Evolutionary conservation across 768 basidiomycete genomes (phyloP), one percentile per base, ranked within the genome.

Genomic region (Cystoderma amianthinum): DNA sequence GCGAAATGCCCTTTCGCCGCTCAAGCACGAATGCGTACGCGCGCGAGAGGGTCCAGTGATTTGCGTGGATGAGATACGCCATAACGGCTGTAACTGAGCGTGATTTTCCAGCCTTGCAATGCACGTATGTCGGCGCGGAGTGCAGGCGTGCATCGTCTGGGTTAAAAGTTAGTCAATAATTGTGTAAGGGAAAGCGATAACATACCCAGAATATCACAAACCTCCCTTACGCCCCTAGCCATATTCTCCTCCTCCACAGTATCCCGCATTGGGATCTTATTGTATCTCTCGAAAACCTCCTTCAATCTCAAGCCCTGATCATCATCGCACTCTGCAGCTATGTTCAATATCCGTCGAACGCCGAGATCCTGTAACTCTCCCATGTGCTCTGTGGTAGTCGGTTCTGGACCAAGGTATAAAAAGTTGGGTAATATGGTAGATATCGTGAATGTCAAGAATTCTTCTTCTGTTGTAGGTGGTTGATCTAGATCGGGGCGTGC

Each of bases 21-120:
- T 94, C 94, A 30, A 90, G 74, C 18, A 98, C 94, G 55, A 92
- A 96, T 0, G 83, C 67, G 57, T 97, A 98, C 1, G 95, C 91
- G 25, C 80, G 79, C 22, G 90, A 85, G 32, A 97, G 76, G 15
- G 92, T 87, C 95, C 95, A 97, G 56, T 93, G 92, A 55, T 96
- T 93, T 7, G 93, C 88, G 52, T 96, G 94, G 48, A 98, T 96
- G 43, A 98, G 84, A 58, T 96, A 97, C 2, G 90, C 94, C 69
- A 98, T 91, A 30, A 96, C 94, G 10, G 93, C 92, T 0, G 94
- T 96, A 20, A 96, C 94, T 1, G 90, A 94, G 11, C 95, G 82
- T 2, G 90, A 93, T 67, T 93, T 96, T 3, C 94, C 95, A 4
- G 89, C 93, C 63, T 88, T 91, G 64, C 94, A 98, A 57, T 98